Conservation (phyloP, 148 eudicot genomes). For the Arctostaphylos glauca region DNA sequence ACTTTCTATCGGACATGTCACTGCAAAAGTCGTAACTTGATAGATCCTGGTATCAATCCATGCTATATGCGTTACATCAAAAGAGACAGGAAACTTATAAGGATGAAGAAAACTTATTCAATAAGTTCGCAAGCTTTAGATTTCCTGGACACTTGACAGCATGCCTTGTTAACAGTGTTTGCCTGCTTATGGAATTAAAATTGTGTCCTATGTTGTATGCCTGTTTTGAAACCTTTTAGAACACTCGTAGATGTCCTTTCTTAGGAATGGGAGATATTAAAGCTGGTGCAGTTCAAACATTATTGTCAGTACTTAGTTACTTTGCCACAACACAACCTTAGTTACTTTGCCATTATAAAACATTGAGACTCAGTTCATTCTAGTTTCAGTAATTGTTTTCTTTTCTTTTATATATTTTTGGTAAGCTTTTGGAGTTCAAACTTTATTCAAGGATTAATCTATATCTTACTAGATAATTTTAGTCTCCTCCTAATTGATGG, state of each 20-base stretch:
- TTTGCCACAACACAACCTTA: background rate
- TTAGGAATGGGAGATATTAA: background rate
- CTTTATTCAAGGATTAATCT: background rate
- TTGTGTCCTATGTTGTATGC: background rate
- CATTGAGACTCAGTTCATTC: background rate
- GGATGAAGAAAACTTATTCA: conserved; percentile 1
- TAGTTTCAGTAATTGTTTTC: background rate
- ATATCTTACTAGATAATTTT: background rate
- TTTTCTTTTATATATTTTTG: background rate
- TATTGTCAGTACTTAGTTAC: conserved; percentile 9
- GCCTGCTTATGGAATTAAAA: background rate
- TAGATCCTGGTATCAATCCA: background rate
- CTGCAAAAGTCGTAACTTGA: background rate
- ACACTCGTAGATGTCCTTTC: background rate
- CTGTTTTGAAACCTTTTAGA: background rate
- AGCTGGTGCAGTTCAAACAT: background rate
- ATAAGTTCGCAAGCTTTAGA: background rate
- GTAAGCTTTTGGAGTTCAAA: background rate
- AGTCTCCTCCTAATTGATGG: background rate
- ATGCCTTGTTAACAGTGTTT: background rate
- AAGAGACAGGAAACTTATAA: background rate
- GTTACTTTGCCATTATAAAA: background rate
- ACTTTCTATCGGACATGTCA: background rate
- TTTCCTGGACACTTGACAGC: conserved; percentile 7
- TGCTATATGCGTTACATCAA: background rate